Evolutionary conservation across 306 rosid genomes (phyloP), one percentile per base, ranked within the genome.

Genomic region (Vicia villosa): DNA sequence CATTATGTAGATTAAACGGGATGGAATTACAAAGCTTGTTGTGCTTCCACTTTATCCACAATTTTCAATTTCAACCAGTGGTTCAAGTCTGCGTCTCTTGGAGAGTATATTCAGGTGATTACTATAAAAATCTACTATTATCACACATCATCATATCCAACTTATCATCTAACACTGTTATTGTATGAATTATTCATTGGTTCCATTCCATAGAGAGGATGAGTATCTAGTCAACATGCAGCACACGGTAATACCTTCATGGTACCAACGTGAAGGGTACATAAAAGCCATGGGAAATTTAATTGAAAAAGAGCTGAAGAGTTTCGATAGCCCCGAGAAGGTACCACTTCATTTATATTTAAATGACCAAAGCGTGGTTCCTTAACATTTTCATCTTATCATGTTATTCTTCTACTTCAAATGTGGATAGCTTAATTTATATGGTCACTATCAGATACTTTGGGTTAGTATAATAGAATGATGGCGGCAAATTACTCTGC

Each of bases 1-100:
- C 57, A 64, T 69, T 47, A 72, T 70, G 79, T 51, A 92, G 98
- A 92, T 92, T 67, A 92, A 92, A 87, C 85, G 70, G 75, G 98
- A 92, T 81, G 86, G 91, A 68, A 92, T 89, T 64, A 81, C 91
- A 38, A 92, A 87, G 83, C 98, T 92, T 79, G 98, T 92, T n/a
- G 98, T 92, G 70, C 96, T 92, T 80, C 98, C 98, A 5, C 98
- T 92, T 85, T 92, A 92, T 86, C 98, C 98, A 32, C 98, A 92
- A 84, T 92, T 92, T 86, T 92, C 98, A 79, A 92, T 92, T 86
- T 92, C 98, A 40, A 92, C 98, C 46, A 92, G 98, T 36, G 98
- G 98, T 69, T 92, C 98, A 80, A 92, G 98, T 86, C 84, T 92
- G 63, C 92, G 98, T 67, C 92, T 92, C 70, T 69, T 92, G 92